Evolutionary conservation across 257 asterid species (phyloP), one percentile per base, ranked within the genome.

Genomic region (Leptodermis oblonga): DNA sequence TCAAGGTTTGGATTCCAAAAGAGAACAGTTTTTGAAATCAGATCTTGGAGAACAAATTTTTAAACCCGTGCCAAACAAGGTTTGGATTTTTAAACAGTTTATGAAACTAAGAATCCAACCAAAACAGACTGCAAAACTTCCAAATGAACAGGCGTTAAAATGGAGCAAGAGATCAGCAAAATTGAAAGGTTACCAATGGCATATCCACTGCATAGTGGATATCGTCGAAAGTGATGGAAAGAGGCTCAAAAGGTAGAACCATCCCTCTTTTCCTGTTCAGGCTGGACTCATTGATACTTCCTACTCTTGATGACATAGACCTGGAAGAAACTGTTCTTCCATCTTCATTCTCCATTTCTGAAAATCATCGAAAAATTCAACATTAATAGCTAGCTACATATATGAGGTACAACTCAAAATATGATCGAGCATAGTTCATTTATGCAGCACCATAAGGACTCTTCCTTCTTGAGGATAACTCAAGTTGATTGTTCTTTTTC

Each of bases 191-290:
- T n/a, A 92, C 98, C 97, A 82, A 58, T 70, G 98, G 98, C 78
- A 88, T 85, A 37, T 93, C 96, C 11, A 90, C 95, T 28, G 87
- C 84, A 68, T 93, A 93, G 79, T 73, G 87, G 71, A 93, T 82
- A 82, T 90, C 83, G 77, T 76, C 84, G 39, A 93, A 93, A 51
- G 86, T 82, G 90, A 93, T 84, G 49, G 97, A 87, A 79, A 90
- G 96, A 55, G 96, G 95, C 71, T 85, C 74, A 67, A 93, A 93
- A 1, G 98, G 98, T 70, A 93, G 94, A 84, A 87, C 92, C 98
- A 93, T 88, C 74, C 98, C 98, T 74, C 78, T 81, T 60, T 78
- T 68, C 95, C 95, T 90, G 90, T 67, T 60, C 72, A 51, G 59
- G 28, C 48, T 18, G 8, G 45, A 53, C 30, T 39, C 64, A 34